phyloP scores from a whole-genome alignment of 2,329 filamentous ascomycete species.

The Alternaria triticimaculans region DNA sequence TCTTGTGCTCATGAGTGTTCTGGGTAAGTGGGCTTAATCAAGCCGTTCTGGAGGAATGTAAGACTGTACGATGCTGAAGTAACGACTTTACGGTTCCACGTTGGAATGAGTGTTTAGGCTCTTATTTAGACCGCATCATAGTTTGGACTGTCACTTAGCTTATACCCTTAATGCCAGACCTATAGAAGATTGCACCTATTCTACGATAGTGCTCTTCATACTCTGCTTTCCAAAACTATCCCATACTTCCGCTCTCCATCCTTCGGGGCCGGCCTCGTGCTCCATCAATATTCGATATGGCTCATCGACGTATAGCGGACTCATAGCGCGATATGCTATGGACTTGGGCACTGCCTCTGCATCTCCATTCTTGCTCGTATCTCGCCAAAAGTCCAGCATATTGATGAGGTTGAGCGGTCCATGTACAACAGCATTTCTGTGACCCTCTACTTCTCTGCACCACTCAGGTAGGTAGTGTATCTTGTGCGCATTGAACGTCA shows the following conservation, averaged over 20 bases:
- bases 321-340: constrained; percentile 42
- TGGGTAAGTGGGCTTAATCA: constrained; percentile 74
- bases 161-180: neutral
- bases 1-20: constrained; percentile 71
- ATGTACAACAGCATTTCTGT: constrained; percentile 79
- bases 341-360: constrained; percentile 31
- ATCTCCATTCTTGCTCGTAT: constrained; percentile 21
- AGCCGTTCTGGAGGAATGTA: neutral
- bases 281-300: constrained; percentile 38
- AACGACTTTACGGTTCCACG: constrained; percentile 3
- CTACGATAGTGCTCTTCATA: constrained; percentile 40
- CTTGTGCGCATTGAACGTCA: constrained; percentile 90
- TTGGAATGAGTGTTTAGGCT: neutral
- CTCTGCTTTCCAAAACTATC: constrained; percentile 40
- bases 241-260: constrained; percentile 40
- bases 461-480: constrained; percentile 85
- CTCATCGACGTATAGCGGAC: constrained; percentile 42
- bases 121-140: constrained; percentile 1
- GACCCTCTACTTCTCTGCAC: constrained; percentile 74
- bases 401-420: constrained; percentile 77
- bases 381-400: constrained; percentile 46
- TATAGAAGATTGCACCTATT: constrained; percentile 13
- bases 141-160: neutral
- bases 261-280: neutral
- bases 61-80: neutral